A percentile compares a stretch with the other conserved stretches of the same genome.
phyloP scores from a whole-genome alignment of 352 stramenopile species.

The Globisporangium spinosum region DNA sequence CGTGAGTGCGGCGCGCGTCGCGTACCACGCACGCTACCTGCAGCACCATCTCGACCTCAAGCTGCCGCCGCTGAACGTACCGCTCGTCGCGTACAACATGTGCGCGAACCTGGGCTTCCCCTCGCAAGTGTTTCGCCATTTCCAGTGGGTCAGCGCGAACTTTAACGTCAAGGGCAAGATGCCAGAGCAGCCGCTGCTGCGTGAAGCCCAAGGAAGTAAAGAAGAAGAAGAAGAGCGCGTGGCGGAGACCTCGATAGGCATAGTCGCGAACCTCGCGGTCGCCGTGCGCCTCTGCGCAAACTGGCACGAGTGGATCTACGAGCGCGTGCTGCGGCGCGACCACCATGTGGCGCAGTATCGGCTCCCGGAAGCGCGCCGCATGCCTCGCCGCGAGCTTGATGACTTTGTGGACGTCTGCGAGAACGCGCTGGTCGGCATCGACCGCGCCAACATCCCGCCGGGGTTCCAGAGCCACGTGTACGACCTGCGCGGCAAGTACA shows the following conservation, averaged over 20 bases:
- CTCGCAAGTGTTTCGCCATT: constrained; percentile 54
- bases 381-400: constrained; percentile 44
- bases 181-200: constrained; percentile 39
- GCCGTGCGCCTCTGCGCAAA: constrained; percentile 70
- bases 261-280: constrained; percentile 59
- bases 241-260: constrained; percentile 30
- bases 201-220: neutral
- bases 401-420: constrained; percentile 55
- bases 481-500: constrained; percentile 27
- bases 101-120: constrained; percentile 58
- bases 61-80: constrained; percentile 66
- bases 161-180: constrained; percentile 42
- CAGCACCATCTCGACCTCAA: constrained; percentile 69
- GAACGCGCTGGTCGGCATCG: constrained; percentile 28
- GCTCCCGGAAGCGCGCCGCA: constrained; percentile 7
- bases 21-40: constrained; percentile 52
- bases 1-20: constrained; percentile 34
- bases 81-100: constrained; percentile 51
- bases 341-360: constrained; percentile 24
- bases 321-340: constrained; percentile 25
- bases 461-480: constrained; percentile 42
- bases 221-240: neutral
- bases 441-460: constrained; percentile 39
- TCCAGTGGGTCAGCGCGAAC: constrained; percentile 58
- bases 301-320: constrained; percentile 82